Evolutionary conservation across 2,329 filamentous ascomycete species (phyloP).

Genomic region (Huntiella bhutanensis): DNA sequence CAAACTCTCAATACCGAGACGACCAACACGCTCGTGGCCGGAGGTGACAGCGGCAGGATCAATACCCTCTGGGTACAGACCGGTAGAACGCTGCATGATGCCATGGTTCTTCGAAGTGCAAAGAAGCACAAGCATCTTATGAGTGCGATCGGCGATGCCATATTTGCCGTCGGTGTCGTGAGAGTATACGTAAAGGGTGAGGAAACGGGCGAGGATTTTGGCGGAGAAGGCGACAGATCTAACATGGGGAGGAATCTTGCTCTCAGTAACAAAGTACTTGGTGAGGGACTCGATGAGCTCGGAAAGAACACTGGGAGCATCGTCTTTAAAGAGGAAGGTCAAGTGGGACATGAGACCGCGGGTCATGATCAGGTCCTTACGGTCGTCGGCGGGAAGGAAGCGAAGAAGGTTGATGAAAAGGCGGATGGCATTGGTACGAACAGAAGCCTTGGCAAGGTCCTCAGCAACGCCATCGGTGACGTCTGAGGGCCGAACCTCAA

Average conservation of each 20-base stretch:
- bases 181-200: conserved; percentile 48
- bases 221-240: conserved; percentile 64
- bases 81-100: conserved; percentile 54
- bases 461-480: conserved; percentile 32
- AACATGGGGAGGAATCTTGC: conserved; percentile 48
- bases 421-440: conserved; percentile 64
- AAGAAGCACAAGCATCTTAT: conserved; percentile 54
- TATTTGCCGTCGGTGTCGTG: conserved; percentile 25
- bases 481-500: conserved; percentile 43
- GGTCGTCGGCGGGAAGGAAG: conserved; percentile 57
- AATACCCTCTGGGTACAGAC: conserved; percentile 66
- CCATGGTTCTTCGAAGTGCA: conserved; percentile 60
- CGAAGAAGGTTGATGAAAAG: conserved; percentile 66
- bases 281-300: conserved; percentile 58
- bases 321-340: conserved; percentile 58
- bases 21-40: conserved; percentile 22
- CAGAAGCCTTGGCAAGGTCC: conserved; percentile 51
- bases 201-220: conserved; percentile 51
- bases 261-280: conserved; percentile 54
- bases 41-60: conserved; percentile 27
- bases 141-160: conserved; percentile 47
- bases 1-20: conserved; percentile 46
- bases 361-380: conserved; percentile 63
- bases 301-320: conserved; percentile 53
- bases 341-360: conserved; percentile 68